These are phyloP conservation scores for Erodium trifolium DNA, from an alignment of 441 rosid species.

Conservation along the genomic window DNA sequence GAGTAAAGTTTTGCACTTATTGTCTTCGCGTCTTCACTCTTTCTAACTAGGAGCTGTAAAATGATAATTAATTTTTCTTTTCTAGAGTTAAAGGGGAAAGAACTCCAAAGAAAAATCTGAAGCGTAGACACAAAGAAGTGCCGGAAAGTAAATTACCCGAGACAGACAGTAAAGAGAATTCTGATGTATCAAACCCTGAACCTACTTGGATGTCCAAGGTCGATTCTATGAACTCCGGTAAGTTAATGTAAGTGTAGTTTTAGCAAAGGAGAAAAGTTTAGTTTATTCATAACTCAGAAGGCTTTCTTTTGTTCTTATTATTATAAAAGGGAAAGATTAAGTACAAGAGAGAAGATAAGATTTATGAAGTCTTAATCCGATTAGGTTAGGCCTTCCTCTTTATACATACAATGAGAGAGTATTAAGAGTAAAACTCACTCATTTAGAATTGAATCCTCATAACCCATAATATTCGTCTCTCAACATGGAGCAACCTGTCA, in stretches of 20 bases:
- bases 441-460: no score
- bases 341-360: background rate
- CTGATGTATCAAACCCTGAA: slow-evolving; percentile 38
- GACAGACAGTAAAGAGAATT: slow-evolving; percentile 35
- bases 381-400: background rate
- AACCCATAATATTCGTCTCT: no score
- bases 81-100: slow-evolving; percentile 68
- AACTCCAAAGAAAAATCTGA: slow-evolving; percentile 68
- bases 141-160: slow-evolving; percentile 30
- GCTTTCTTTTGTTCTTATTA: background rate
- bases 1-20: slow-evolving; percentile 29
- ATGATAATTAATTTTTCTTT: slow-evolving; percentile 16
- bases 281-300: slow-evolving; percentile 2
- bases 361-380: background rate
- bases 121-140: slow-evolving; percentile 26
- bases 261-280: background rate
- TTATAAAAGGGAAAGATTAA: background rate
- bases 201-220: slow-evolving; percentile 19
- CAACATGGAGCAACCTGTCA: no score
- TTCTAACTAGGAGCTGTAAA: slow-evolving; percentile 10
- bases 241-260: slow-evolving; percentile 14
- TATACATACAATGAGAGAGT: no score
- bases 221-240: slow-evolving; percentile 31
- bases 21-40: slow-evolving; percentile 8
- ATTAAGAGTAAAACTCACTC: no score